These are phyloP conservation scores for Gaertneriomyces sp. DNA, from an alignment of 192 early-diverging fungal species.

Conservation along the genomic window DNA sequence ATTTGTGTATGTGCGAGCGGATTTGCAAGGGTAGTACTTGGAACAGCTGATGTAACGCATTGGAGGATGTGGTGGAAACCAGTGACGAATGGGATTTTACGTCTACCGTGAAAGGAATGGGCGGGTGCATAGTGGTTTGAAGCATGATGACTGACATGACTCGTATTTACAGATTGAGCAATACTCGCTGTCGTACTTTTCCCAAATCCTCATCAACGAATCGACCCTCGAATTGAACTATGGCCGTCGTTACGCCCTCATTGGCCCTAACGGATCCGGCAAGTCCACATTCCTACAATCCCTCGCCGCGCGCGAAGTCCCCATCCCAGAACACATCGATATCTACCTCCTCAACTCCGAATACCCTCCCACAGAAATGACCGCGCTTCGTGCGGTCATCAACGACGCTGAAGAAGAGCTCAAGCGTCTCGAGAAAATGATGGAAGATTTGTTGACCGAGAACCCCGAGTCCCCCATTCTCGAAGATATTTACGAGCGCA, in stretches of 20 bases:
- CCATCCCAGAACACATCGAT: slow-evolving; percentile 96
- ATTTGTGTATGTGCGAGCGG: no score
- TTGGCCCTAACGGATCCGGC: slow-evolving; percentile 94
- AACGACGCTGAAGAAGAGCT: slow-evolving; percentile 84
- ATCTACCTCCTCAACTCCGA: slow-evolving; percentile 94
- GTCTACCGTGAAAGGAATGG: not conserved
- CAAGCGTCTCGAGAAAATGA: slow-evolving; percentile 82
- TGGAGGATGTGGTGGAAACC: no score
- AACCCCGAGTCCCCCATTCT: slow-evolving; percentile 83
- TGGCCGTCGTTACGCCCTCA: slow-evolving; percentile 93
- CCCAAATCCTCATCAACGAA: slow-evolving; percentile 90
- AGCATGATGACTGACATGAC: not conserved
- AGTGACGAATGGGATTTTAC: no score
- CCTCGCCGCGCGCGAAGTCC: slow-evolving; percentile 88
- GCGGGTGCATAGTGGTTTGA: not conserved
- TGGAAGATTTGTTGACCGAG: slow-evolving; percentile 82
- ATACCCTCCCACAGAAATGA: slow-evolving; percentile 88
- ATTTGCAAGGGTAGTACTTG: no score
- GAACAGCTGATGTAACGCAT: no score
- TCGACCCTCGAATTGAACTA: slow-evolving; percentile 96
- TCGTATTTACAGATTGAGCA: slow-evolving; percentile 65
- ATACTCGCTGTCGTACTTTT: slow-evolving; percentile 90
- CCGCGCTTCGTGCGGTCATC: slow-evolving; percentile 89
- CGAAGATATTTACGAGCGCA: slow-evolving; percentile 95
- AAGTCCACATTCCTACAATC: slow-evolving; percentile 94